Conservation (phyloP, 2,329 filamentous ascomycete genomes). For the Botrytis squamosa region DNA sequence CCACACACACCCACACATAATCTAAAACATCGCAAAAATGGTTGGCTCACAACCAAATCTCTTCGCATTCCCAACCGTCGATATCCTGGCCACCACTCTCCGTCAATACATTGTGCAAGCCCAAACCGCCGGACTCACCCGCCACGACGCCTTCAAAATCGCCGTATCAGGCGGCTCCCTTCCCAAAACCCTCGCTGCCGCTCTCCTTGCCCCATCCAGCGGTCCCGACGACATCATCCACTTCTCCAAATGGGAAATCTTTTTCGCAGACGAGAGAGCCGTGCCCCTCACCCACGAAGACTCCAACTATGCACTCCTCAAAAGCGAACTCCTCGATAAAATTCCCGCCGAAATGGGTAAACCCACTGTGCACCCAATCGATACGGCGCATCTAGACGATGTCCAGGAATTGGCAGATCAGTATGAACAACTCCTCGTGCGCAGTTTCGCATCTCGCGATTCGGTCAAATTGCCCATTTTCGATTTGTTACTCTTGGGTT, state of each 20-base stretch:
- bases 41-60: conserved; percentile 56
- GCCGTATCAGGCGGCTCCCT: conserved; percentile 93
- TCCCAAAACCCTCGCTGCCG: conserved; percentile 81
- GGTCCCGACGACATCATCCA: conserved; percentile 60
- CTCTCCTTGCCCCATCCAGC: conserved; percentile 62
- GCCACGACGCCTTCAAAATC: conserved; percentile 84
- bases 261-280: conserved; percentile 96
- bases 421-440: conserved; percentile 87
- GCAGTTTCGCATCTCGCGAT: conserved; percentile 84
- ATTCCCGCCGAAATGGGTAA: conserved; percentile 64
- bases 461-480: conserved; percentile 94
- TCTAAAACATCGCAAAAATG: conserved; percentile 16
- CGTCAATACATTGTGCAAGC: conserved; percentile 78
- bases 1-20: background rate
- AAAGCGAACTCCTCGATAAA: conserved; percentile 84
- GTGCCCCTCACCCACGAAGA: conserved; percentile 89
- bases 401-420: conserved; percentile 88
- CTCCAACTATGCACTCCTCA: conserved; percentile 89
- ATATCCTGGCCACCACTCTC: conserved; percentile 72
- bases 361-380: conserved; percentile 78
- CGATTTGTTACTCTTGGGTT: conserved; percentile 89
- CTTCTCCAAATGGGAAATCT: conserved; percentile 93
- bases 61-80: conserved; percentile 72
- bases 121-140: conserved; percentile 75
- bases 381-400: conserved; percentile 65